phyloP scores from a whole-genome alignment of 2,329 filamentous ascomycete genomes.

The Trichoderma arundinaceum region DNA sequence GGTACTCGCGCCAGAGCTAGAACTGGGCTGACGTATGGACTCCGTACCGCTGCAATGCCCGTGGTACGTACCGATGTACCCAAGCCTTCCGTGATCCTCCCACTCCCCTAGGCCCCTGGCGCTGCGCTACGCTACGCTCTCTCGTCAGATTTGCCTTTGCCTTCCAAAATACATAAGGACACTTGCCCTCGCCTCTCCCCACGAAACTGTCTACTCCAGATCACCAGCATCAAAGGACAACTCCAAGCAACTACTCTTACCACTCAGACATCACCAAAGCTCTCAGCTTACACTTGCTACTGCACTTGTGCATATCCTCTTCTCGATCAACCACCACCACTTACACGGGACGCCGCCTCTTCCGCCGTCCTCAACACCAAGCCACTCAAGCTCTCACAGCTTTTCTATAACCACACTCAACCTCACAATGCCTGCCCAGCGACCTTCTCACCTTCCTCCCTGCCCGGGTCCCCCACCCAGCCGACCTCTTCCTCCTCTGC shows the following conservation, averaged over 20 bases:
- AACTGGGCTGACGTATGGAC: slow-evolving; percentile 32
- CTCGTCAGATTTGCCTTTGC: slow-evolving; percentile 44
- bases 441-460: slow-evolving; percentile 69
- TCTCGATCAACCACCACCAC: slow-evolving; percentile 13
- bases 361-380: slow-evolving; percentile 30
- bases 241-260: background rate
- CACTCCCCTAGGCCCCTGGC: background rate
- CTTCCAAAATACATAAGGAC: slow-evolving; percentile 42
- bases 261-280: background rate
- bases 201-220: slow-evolving; percentile 23
- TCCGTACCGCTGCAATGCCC: background rate
- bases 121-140: slow-evolving; percentile 20
- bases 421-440: slow-evolving; percentile 60
- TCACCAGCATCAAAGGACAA: slow-evolving; percentile 20
- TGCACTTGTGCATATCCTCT: slow-evolving; percentile 10
- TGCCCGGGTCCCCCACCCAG: slow-evolving; percentile 70
- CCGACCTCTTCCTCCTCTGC: slow-evolving; percentile 68
- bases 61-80: background rate
- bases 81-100: background rate
- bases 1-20: slow-evolving; percentile 23
- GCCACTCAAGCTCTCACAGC: slow-evolving; percentile 26
- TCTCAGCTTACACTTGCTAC: slow-evolving; percentile 2
- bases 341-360: slow-evolving; percentile 28
- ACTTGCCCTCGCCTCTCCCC: slow-evolving; percentile 32
- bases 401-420: slow-evolving; percentile 27